Conservation (phyloP, 805 yeast species). For the Saturnispora silvae region DNA sequence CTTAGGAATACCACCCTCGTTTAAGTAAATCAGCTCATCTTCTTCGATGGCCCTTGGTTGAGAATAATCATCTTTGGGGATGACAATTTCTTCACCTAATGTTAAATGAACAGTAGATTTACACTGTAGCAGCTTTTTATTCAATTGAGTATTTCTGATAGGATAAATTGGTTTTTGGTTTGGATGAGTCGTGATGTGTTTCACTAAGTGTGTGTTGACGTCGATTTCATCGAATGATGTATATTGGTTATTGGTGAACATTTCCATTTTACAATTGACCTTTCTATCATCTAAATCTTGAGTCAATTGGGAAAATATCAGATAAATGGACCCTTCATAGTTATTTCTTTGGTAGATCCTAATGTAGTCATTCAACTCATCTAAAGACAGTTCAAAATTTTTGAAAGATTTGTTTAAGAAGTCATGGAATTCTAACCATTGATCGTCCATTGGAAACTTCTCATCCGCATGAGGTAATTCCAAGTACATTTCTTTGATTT, state of each 20-base stretch:
- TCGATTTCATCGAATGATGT: conserved; percentile 20
- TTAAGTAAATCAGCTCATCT: conserved; percentile 10
- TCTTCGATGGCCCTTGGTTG: conserved; percentile 12
- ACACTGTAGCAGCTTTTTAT: conserved; percentile 18
- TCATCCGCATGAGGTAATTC: conserved; percentile 10
- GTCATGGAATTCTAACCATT: conserved; percentile 12
- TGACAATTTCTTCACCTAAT: not conserved
- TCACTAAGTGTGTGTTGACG: conserved; percentile 12
- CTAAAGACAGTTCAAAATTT: conserved; percentile 10
- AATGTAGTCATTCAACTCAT: conserved; percentile 16
- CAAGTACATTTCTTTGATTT: conserved; percentile 13
- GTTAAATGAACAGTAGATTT: conserved; percentile 9
- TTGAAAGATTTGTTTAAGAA: conserved; percentile 18
- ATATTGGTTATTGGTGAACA: conserved; percentile 9
- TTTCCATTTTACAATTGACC: conserved; percentile 11
- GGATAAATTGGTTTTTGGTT: conserved; percentile 18
- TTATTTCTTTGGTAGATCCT: conserved; percentile 19
- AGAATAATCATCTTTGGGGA: conserved; percentile 10
- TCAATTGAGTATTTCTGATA: conserved; percentile 10
- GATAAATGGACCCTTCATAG: conserved; percentile 20
- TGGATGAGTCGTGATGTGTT: not conserved
- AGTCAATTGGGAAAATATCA: conserved; percentile 14
- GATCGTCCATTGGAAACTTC: conserved; percentile 8
- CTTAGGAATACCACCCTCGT: conserved; percentile 9
- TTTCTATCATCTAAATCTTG: not conserved